Conservation (phyloP, 192 early-diverging fungal species). For the Phycomyces nitens region DNA sequence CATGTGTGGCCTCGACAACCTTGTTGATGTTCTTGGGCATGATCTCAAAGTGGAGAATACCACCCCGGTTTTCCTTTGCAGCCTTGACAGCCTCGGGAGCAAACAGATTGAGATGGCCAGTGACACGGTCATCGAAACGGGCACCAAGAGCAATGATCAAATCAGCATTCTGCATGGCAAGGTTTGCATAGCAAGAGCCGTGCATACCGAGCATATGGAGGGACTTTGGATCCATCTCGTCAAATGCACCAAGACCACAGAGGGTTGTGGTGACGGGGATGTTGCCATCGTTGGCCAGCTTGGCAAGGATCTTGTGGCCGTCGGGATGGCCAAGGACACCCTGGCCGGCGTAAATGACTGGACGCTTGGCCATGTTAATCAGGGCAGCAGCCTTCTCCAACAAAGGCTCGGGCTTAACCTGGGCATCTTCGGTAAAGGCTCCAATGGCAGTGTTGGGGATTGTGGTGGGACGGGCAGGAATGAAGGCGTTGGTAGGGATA, state of each 20-base stretch:
- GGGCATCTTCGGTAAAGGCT: constrained; percentile 42
- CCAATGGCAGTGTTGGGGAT: constrained; percentile 48
- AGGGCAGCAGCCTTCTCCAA: constrained; percentile 75
- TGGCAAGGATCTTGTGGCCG: constrained; percentile 76
- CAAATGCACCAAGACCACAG: constrained; percentile 88
- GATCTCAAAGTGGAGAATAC: constrained; percentile 99
- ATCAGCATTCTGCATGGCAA: constrained; percentile 97
- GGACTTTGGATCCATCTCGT: constrained; percentile 83
- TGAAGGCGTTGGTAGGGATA: constrained; percentile 69
- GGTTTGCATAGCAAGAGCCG: constrained; percentile 94
- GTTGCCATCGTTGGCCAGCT: constrained; percentile 84
- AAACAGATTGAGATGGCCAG: constrained; percentile 81
- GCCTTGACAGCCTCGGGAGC: constrained; percentile 91
- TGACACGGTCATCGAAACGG: constrained; percentile 98
- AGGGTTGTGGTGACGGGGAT: constrained; percentile 98
- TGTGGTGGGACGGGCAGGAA: constrained; percentile 67
- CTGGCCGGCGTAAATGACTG: constrained; percentile 94
- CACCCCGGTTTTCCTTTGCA: constrained; percentile 81
- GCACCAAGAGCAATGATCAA: constrained; percentile 93
- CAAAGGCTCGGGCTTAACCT: constrained; percentile 45
- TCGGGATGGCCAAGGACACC: constrained; percentile 81
- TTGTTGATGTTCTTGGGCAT: constrained; percentile 99
- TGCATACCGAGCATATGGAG: constrained; percentile 99
- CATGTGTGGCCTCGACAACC: constrained; percentile 84
- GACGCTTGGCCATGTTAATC: constrained; percentile 85